A percentile compares a stretch with the other conserved stretches of the same genome.
phyloP scores from a whole-genome alignment of 306 rosid species.

The Casuarina equisetifolia region DNA sequence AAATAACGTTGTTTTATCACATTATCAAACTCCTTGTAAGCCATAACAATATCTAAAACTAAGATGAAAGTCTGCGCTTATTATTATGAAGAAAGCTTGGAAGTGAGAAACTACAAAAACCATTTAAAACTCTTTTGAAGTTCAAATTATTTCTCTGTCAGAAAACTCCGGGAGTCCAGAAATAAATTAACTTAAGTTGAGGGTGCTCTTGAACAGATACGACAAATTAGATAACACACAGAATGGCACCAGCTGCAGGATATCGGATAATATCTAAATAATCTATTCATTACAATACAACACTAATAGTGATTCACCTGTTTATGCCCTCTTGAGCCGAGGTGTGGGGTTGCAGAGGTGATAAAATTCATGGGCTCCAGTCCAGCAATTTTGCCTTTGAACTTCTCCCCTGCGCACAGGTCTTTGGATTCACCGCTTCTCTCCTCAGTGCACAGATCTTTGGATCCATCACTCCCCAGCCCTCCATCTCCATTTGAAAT shows the following conservation, averaged over 20 bases:
- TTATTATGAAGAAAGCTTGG: background rate
- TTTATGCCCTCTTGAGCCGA: constrained; percentile 85
- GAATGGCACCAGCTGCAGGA: background rate
- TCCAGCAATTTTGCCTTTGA: constrained; percentile 67
- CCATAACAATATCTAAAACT: background rate
- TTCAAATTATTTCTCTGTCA: background rate
- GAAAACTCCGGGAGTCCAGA: background rate
- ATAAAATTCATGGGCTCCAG: constrained; percentile 80
- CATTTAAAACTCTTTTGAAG: background rate
- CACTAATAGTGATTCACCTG: constrained; percentile 42
- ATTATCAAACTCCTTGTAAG: background rate
- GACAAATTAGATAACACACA: background rate
- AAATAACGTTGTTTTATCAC: background rate
- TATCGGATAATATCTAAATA: background rate
- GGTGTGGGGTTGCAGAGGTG: constrained; percentile 84
- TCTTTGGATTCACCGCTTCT: constrained; percentile 37
- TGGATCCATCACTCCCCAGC: constrained; percentile 32
- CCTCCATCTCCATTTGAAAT: constrained; percentile 45
- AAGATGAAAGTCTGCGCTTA: background rate
- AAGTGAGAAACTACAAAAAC: background rate
- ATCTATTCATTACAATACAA: background rate
- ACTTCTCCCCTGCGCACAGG: constrained; percentile 35
- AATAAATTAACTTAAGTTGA: background rate
- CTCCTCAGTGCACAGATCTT: constrained; percentile 40
- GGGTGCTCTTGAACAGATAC: background rate